Percentiles rank a stretch among this genome's conserved stretches.
Evolutionary conservation across 805 yeast species (phyloP).

Genomic region (Metschnikowia gelsemii): DNA sequence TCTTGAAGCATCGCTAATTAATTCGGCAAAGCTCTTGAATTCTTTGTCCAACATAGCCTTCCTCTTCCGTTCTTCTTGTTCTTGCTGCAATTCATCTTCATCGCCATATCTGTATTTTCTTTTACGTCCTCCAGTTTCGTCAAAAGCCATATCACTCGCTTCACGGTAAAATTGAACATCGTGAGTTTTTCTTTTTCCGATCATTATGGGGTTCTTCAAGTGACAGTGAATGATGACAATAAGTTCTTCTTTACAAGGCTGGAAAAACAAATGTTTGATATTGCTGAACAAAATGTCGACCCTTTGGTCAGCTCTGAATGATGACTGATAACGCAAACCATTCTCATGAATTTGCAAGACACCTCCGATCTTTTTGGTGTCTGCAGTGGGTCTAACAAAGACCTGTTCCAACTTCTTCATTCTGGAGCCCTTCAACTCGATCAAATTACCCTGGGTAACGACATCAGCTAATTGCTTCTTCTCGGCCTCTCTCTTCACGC

Average conservation of each 20-base stretch:
- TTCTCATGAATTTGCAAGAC: slow-evolving; percentile 88
- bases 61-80: slow-evolving; percentile 95
- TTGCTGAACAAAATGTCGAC: slow-evolving; percentile 87
- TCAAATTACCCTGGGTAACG: slow-evolving; percentile 82
- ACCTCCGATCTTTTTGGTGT: slow-evolving; percentile 94
- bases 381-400: slow-evolving; percentile 93
- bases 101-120: slow-evolving; percentile 90
- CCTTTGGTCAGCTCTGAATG: slow-evolving; percentile 77
- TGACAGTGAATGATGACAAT: slow-evolving; percentile 91
- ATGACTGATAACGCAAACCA: slow-evolving; percentile 91
- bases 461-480: slow-evolving; percentile 91
- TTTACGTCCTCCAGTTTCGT: slow-evolving; percentile 94
- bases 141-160: slow-evolving; percentile 93
- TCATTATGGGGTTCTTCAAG: slow-evolving; percentile 86
- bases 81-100: slow-evolving; percentile 97
- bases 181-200: slow-evolving; percentile 92
- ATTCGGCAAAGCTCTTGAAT: slow-evolving; percentile 84
- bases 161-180: slow-evolving; percentile 97
- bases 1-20: slow-evolving; percentile 82
- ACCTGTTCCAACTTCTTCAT: slow-evolving; percentile 85
- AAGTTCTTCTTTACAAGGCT: slow-evolving; percentile 92
- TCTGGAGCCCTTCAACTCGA: slow-evolving; percentile 80
- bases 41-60: slow-evolving; percentile 89
- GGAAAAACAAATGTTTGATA: slow-evolving; percentile 91
- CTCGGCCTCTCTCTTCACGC: slow-evolving; percentile 87